phyloP scores from a whole-genome alignment of 495 filamentous ascomycete genomes.

The Penicillium canescens region DNA sequence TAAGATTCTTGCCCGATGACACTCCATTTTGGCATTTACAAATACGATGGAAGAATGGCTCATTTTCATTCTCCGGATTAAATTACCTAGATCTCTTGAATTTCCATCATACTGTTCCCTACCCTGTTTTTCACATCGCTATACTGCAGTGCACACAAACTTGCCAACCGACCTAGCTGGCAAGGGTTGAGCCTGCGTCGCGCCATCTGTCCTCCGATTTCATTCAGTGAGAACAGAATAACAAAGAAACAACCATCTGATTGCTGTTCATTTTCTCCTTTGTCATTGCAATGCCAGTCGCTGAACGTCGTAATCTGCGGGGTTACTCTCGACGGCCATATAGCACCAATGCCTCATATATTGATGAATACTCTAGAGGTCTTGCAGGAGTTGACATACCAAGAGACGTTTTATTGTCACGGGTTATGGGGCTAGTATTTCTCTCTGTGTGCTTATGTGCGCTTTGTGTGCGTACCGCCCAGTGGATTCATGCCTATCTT shows the following conservation, averaged over 20 bases:
- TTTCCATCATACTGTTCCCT: background rate
- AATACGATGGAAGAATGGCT: background rate
- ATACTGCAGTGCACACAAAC: background rate
- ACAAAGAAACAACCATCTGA: background rate
- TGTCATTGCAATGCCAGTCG: background rate
- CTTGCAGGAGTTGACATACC: background rate
- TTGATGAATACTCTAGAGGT: background rate
- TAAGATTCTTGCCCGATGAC: background rate
- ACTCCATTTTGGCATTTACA: background rate
- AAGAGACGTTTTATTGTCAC: background rate
- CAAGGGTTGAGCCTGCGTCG: background rate
- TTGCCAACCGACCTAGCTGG: background rate
- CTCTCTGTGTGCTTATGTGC: background rate
- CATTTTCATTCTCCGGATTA: too few species aligned
- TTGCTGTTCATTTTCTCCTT: background rate
- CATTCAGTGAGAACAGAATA: background rate
- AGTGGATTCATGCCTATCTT: background rate
- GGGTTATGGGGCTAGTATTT: background rate
- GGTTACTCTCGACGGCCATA: background rate
- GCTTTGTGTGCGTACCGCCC: background rate
- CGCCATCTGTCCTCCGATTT: background rate
- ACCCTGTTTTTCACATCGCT: background rate
- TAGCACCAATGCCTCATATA: background rate
- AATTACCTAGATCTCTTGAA: too few species aligned
- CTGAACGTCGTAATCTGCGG: background rate